phyloP scores from a whole-genome alignment of 345 rosid genomes.

The Syzygium oleosum region DNA sequence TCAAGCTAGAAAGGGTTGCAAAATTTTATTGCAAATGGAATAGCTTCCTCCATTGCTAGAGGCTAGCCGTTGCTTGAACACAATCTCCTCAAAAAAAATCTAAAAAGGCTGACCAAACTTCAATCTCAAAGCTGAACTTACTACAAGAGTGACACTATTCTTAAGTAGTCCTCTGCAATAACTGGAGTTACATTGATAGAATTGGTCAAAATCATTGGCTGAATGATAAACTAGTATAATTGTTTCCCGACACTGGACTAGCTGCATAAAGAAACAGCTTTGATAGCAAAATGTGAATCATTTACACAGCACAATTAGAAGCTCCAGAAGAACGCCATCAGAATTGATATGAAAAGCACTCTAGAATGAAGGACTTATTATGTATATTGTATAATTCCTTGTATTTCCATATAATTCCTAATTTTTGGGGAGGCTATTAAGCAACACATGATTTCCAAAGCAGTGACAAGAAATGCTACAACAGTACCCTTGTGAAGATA shows the following conservation, averaged over 20 bases:
- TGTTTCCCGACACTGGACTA: no score
- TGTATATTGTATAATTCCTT: neutral
- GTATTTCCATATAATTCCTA: neutral
- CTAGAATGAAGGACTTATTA: neutral
- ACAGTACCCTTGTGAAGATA: neutral
- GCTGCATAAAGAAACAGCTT: neutral
- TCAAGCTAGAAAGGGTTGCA: neutral
- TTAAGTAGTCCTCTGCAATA: accelerated
- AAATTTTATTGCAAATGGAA: neutral
- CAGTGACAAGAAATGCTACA: neutral
- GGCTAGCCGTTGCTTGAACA: neutral
- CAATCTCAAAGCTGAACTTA: neutral
- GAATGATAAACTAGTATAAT: neutral
- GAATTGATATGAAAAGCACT: neutral
- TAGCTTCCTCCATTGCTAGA: neutral
- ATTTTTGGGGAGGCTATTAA: neutral
- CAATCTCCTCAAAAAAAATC: neutral
- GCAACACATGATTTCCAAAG: neutral
- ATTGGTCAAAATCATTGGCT: neutral
- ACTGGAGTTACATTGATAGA: neutral
- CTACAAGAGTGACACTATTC: neutral
- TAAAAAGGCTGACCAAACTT: neutral
- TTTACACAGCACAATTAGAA: neutral
- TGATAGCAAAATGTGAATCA: neutral
- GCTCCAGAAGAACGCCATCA: neutral